Evolutionary conservation across 2,329 filamentous ascomycete genomes (phyloP).

Genomic region (Trichoderma pleuroti): DNA sequence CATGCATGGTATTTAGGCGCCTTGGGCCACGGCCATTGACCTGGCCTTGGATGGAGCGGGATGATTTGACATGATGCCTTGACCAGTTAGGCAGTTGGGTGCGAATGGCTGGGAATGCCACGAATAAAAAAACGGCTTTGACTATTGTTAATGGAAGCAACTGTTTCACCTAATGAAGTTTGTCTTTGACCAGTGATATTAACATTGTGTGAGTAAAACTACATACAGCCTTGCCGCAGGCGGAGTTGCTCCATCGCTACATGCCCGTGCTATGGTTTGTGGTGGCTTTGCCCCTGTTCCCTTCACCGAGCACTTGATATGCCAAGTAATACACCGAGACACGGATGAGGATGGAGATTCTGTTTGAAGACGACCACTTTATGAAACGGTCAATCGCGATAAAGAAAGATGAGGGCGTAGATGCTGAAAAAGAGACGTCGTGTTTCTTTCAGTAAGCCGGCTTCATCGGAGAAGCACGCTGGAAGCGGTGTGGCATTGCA

Average conservation of each 20-base stretch:
- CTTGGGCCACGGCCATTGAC: constrained; percentile 18
- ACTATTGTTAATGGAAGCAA: constrained; percentile 29
- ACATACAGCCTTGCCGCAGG: background rate
- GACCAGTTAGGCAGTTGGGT: constrained; percentile 21
- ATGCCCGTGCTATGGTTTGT: background rate
- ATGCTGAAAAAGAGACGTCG: background rate
- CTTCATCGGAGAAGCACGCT: background rate
- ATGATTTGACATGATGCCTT: constrained; percentile 20
- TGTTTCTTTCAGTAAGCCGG: background rate
- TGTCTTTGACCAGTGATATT: background rate
- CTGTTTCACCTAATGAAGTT: background rate
- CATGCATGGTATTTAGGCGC: constrained; percentile 22
- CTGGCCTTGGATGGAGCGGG: constrained; percentile 15
- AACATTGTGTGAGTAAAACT: background rate
- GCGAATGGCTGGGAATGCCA: constrained; percentile 6
- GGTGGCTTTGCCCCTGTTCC: background rate
- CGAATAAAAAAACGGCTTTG: constrained; percentile 42
- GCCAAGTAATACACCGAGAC: background rate
- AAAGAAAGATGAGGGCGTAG: background rate
- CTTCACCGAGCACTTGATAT: background rate
- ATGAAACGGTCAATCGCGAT: background rate
- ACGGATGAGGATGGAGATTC: background rate
- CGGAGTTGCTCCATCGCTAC: background rate
- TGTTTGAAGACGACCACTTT: background rate
- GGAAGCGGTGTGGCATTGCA: background rate